phyloP scores from a whole-genome alignment of 371 early-diverging fungal species.

The Chytridiales sp. region DNA sequence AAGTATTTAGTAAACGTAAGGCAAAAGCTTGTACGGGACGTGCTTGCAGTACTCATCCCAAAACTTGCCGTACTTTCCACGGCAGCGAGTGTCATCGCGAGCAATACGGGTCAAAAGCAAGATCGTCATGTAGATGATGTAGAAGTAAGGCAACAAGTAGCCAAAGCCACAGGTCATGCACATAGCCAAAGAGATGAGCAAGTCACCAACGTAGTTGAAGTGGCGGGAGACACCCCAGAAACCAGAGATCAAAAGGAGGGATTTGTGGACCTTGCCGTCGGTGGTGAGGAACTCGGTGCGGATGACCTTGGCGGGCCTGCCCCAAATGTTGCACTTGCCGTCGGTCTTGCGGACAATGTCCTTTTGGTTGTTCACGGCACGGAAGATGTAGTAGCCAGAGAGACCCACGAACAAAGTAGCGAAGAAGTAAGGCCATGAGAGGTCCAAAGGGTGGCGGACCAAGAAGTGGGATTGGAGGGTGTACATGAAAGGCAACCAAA shows the following conservation, averaged over 20 bases:
- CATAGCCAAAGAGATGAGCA: slow-evolving; percentile 65
- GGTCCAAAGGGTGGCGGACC: slow-evolving; percentile 66
- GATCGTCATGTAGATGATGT: slow-evolving; percentile 71
- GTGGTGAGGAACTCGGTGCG: slow-evolving; percentile 66
- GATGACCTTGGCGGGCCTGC: slow-evolving; percentile 68
- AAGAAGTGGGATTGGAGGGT: slow-evolving; percentile 79
- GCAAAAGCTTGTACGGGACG: slow-evolving; percentile 68
- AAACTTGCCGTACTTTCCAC: slow-evolving; percentile 73
- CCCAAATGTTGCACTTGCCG: slow-evolving; percentile 77
- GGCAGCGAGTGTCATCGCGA: slow-evolving; percentile 65
- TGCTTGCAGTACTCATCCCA: slow-evolving; percentile 66
- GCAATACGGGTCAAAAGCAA: slow-evolving; percentile 63
- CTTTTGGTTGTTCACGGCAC: slow-evolving; percentile 78
- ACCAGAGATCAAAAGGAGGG: slow-evolving; percentile 67
- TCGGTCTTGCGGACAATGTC: slow-evolving; percentile 65
- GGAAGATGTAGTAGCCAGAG: slow-evolving; percentile 76
- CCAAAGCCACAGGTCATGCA: slow-evolving; percentile 64
- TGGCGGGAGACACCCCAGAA: slow-evolving; percentile 81
- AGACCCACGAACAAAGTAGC: slow-evolving; percentile 53
- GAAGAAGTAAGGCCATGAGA: slow-evolving; percentile 50
- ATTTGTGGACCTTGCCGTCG: slow-evolving; percentile 68
- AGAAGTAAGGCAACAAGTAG: slow-evolving; percentile 68
- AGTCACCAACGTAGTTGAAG: slow-evolving; percentile 80
- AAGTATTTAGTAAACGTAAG: too few relatives aligned
- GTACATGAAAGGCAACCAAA: slow-evolving; percentile 80